Conservation (phyloP, 2,329 filamentous ascomycete genomes). For the Pseudocercospora fijiensis region DNA sequence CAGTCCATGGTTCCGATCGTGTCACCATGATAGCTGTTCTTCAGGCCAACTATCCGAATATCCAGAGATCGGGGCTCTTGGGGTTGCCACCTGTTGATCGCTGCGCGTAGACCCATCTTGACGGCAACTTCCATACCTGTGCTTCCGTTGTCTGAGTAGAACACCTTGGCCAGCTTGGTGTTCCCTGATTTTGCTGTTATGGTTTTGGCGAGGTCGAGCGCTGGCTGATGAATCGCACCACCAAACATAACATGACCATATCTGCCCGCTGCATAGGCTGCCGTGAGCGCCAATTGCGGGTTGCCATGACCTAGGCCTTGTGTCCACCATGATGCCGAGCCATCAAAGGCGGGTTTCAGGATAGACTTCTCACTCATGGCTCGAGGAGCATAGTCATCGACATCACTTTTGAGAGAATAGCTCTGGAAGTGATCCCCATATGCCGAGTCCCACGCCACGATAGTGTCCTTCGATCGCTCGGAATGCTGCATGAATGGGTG, state of each 20-base stretch:
- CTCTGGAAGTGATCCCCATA: conserved; percentile 77
- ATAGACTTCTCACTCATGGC: conserved; percentile 36
- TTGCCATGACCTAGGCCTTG: conserved; percentile 82
- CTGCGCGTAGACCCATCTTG: conserved; percentile 77
- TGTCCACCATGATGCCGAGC: conserved; percentile 88
- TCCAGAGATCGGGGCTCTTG: conserved; percentile 45
- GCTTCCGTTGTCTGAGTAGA: conserved; percentile 82
- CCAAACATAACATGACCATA: conserved; percentile 92
- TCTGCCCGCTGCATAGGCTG: conserved; percentile 76
- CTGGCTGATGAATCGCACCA: conserved; percentile 74
- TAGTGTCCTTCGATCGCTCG: conserved; percentile 59
- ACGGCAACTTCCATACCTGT: conserved; percentile 80
- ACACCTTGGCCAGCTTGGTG: conserved; percentile 66
- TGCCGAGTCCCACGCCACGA: conserved; percentile 77
- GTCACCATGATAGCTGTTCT: conserved; percentile 82
- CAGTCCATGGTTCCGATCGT: conserved; percentile 88
- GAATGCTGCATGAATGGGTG: conserved; percentile 85
- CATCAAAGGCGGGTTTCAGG: conserved; percentile 71
- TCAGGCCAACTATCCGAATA: conserved; percentile 70
- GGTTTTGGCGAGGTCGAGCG: conserved; percentile 64
- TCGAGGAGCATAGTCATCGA: conserved; percentile 4
- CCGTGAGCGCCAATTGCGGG: conserved; percentile 67
- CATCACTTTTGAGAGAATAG: conserved; percentile 22
- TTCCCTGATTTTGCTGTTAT: conserved; percentile 63
- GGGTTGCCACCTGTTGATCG: conserved; percentile 59